Percentiles rank a stretch among this genome's conserved stretches.
phyloP scores from a whole-genome alignment of 768 basidiomycete species.

The Psilocybe sp. region DNA sequence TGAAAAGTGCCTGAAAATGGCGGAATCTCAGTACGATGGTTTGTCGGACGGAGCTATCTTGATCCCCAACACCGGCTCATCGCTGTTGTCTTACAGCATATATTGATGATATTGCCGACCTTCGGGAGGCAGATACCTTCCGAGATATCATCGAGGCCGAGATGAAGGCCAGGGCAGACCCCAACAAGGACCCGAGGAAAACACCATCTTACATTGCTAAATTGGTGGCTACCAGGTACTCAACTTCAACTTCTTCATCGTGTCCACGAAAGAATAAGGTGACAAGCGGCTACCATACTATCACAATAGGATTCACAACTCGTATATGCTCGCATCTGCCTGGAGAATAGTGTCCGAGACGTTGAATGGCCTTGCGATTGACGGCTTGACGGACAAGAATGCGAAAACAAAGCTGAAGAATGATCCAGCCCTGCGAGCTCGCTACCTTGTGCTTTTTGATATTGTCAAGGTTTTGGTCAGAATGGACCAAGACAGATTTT shows the following conservation, averaged over 20 bases:
- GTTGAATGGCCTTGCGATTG: slow-evolving; percentile 51
- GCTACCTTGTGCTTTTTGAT: slow-evolving; percentile 65
- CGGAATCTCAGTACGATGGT: slow-evolving; percentile 75
- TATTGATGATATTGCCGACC: slow-evolving; percentile 64
- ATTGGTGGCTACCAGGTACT: slow-evolving; percentile 58
- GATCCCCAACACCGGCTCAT: neutral
- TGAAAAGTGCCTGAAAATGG: slow-evolving; percentile 61
- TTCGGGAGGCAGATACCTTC: slow-evolving; percentile 69
- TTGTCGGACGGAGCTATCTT: slow-evolving; percentile 16
- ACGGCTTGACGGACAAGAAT: slow-evolving; percentile 51
- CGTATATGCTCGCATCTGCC: slow-evolving; percentile 77
- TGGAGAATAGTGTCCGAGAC: slow-evolving; percentile 72
- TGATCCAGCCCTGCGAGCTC: slow-evolving; percentile 47
- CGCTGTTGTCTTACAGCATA: slow-evolving; percentile 39
- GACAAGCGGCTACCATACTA: neutral
- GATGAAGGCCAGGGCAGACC: slow-evolving; percentile 47
- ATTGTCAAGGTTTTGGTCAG: slow-evolving; percentile 58
- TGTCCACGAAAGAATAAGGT: neutral
- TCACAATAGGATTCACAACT: slow-evolving; percentile 66
- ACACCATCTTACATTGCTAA: slow-evolving; percentile 55
- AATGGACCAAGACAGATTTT: slow-evolving; percentile 62
- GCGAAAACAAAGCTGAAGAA: slow-evolving; percentile 53
- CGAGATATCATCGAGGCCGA: slow-evolving; percentile 53
- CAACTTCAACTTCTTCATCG: slow-evolving; percentile 4
- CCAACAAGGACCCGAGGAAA: slow-evolving; percentile 27